Evolutionary conservation across 805 yeast genomes (phyloP), one percentile per base, ranked within the genome.

Genomic region (Suhomyces tanzawaensis): DNA sequence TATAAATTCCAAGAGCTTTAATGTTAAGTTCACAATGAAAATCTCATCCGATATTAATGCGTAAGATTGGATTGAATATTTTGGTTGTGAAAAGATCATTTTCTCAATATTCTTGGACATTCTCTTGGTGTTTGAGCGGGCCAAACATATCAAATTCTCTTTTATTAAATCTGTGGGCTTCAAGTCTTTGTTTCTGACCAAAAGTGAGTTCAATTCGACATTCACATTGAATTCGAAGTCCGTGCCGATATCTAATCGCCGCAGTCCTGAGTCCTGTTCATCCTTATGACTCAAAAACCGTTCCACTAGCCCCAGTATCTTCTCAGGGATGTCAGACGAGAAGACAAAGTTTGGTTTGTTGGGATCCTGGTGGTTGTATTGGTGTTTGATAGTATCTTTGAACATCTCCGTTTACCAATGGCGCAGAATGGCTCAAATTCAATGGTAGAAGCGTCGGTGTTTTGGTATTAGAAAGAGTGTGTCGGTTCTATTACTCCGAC

Each of bases 291-390:
- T 8, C 32, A 35, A 23, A 23, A 28, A 27, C 13, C 28, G 12
- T 16, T 17, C 17, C 7, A 37, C 41, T 12, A 37, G 24, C 7
- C 46, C 5, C 16, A n/a, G 38, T 17, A 60, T 53, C 34, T 55
- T 53, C 19, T 48, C 50, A 1, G 59, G 57, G 9, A 68, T 60
- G 40, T 68, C 63, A 5, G 71, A 64, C 3, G 65, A 56, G 41
- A 62, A 64, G 15, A 68, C 47, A 36, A 66, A 58, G 44, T 64
- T 66, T 23, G 73, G 74, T 41, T 58, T 58, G 30, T 56, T 50
- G 4, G 57, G 50, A 46, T 68, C 72, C 17, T 36, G 34, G 13
- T 19, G 17, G 17, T 21, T 40, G 25, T 40, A 29, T 7, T 36
- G 37, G 30, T n/a, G 36, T 26, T 35, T 31, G 25, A 14, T 21